Base-by-base conservation (phyloP, 2,329 filamentous ascomycete genomes). In the Colletotrichum sojae region DNA sequence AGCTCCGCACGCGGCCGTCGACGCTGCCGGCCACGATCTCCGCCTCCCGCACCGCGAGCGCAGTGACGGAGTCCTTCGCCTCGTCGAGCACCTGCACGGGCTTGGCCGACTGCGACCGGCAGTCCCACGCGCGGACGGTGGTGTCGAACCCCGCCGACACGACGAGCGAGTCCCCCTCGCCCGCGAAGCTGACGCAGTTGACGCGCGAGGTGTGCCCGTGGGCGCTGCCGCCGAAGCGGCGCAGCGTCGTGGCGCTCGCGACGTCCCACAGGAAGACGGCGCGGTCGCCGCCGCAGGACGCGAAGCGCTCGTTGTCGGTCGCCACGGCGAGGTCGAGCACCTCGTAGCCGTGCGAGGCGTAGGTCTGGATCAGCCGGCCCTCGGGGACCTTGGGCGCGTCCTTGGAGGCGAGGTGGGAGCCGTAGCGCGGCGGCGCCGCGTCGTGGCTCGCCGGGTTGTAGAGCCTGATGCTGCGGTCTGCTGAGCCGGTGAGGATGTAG, bases 261-360 rank as follows among this genome's bases (percentile, higher is more conserved):
- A 98, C 96, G 80, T 99, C 96, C 96, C 96, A 98, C 5, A 98
- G 86, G 77, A 98, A 98, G 0, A 97, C 94, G 70, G 89, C 87
- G 74, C 95, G 93, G 83, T 99, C 96, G 68, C 96, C 96, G 73
- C 96, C 96, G 1, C 90, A 89, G n/a, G 91, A 95, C 10, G 91
- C 91, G 79, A 99, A 98, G 51, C 90, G 90, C 73, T 94, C 88
- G 80, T 99, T 99, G 82, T 94, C 91, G 25, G 83, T 77, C 8
- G 89, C 83, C 57, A 98, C 92, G 60, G 88, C 85, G 46, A 99
- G 86, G 73, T 93, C 92, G 69, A 98, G 90, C 8, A 99, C 92
- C 74, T 95, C 92, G 83, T 99, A 97, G 73, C 94, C 95, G 81
- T 99, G 96, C 2, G 93, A 94, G 43, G 90, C 84, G 83, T 97